Base-by-base conservation (phyloP, 306 rosid species). In the Trifolium subterraneum region DNA sequence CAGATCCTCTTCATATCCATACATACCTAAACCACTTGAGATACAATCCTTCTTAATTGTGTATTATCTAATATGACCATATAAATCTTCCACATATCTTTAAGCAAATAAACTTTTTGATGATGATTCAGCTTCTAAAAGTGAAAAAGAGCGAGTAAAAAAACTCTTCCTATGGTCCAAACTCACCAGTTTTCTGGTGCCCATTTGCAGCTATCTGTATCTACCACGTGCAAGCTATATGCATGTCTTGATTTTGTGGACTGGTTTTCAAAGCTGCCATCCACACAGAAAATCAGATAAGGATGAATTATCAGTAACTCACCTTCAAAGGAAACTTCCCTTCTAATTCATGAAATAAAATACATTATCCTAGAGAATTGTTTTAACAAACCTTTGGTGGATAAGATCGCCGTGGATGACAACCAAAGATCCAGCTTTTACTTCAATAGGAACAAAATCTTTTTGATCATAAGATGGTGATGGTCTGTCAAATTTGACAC, bases 331-430 rank as follows among this genome's bases (percentile, higher is more conserved):
- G 31, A 48, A 69, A 70, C 18, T 66, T 58, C 4, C 44, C 45
- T 62, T 69, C 20, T 9, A 25, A 16, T 48, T 31, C 62, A 41
- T 7, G 58, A 75, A 52, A 47, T 31, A 54, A 73, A 52, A 47
- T 39, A 54, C 55, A 55, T 72, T 12, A 70, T 51, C 55, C 6
- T 4, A 84, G 67, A 77, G 60, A 65, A 65, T 51, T 36, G 42
- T 64, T 64, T 79, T 16, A 41, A 67, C 86, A 75, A 76, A 94
- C 97, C 98, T 91, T 88, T 91, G 97, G 87, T 91, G 98, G 85
- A 94, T 94, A 83, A 94, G 91, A 89, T 94, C 87, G 23, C 98
- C 98, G 66, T 94, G 98, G 79, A 94, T 87, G 65, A 90, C 93
- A 72, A 91, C 88, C 81, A 94, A 78, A 72, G 97, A 83, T 59